Evolutionary conservation across 768 basidiomycete genomes (phyloP).

Genomic region (Phanerochaete sordida): DNA sequence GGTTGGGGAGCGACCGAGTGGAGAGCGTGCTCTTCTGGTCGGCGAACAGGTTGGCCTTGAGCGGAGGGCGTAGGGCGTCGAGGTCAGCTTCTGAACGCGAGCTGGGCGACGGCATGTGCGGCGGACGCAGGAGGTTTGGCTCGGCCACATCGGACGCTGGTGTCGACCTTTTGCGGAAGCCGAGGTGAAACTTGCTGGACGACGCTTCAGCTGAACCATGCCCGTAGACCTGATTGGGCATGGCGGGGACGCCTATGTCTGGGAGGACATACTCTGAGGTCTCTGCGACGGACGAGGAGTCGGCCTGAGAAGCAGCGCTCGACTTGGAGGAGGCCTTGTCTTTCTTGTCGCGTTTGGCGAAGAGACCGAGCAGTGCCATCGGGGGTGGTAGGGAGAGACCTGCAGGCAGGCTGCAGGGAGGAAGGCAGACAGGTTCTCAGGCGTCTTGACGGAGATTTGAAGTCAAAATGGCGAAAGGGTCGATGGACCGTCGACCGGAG

Average conservation of each 20-base stretch:
- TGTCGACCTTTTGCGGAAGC: conserved; percentile 35
- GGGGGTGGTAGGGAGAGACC: conserved; percentile 9
- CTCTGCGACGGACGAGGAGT: conserved; percentile 11
- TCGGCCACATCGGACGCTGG: conserved; percentile 25
- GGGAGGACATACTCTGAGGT: conserved; percentile 11
- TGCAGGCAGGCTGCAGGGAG: conserved; percentile 4
- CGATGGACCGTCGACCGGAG: conserved; percentile 7
- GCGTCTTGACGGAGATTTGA: conserved; percentile 11
- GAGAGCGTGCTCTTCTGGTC: conserved; percentile 52
- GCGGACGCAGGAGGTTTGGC: conserved; percentile 29
- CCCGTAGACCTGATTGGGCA: conserved; percentile 15
- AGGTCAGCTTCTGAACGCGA: conserved; percentile 43
- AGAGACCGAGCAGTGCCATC: conserved; percentile 27
- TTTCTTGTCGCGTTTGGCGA: conserved; percentile 27
- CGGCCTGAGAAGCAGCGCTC: conserved; percentile 15
- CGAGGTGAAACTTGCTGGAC: conserved; percentile 42
- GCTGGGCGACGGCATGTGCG: conserved; percentile 23
- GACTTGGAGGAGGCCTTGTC: conserved; percentile 9
- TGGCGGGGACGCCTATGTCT: conserved; percentile 1
- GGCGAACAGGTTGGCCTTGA: conserved; percentile 61
- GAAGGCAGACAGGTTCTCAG: conserved; percentile 7
- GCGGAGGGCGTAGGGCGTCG: conserved; percentile 47
- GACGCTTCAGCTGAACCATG: conserved; percentile 23
- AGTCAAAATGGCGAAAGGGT: neutral
- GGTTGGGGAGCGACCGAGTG: conserved; percentile 59